A percentile compares a stretch with the other conserved stretches of the same genome.
Evolutionary conservation across 139 green algal species (phyloP).

Genomic region (Chlorella sp.): DNA sequence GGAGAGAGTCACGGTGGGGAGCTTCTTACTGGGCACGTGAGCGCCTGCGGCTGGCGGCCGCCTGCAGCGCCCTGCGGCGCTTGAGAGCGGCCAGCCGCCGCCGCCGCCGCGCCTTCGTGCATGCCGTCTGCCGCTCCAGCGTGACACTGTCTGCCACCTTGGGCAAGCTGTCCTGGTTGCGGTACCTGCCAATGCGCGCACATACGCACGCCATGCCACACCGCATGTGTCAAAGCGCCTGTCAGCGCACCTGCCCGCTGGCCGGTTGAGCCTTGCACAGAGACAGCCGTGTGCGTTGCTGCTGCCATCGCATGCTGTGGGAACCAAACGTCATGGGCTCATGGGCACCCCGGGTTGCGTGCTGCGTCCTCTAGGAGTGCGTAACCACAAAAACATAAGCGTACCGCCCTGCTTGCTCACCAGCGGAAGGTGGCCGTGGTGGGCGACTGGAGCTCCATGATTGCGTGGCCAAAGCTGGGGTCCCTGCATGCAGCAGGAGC

Average conservation of each 20-base stretch:
- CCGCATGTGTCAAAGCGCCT: neutral
- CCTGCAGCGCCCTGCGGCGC: neutral
- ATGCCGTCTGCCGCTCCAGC: neutral
- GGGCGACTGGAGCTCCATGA: conserved; percentile 45
- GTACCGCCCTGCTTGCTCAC: neutral
- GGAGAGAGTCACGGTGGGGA: too few relatives aligned
- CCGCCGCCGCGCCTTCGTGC: neutral
- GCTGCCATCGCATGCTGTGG: too few relatives aligned
- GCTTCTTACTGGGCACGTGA: too few relatives aligned
- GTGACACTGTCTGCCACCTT: neutral
- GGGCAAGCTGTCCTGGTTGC: neutral
- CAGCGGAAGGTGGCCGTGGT: conserved; percentile 26
- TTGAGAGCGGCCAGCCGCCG: neutral
- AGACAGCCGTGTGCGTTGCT: too few relatives aligned
- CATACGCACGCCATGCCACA: neutral
- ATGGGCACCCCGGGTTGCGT: too few relatives aligned
- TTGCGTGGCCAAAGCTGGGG: conserved; percentile 54
- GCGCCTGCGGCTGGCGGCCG: too few relatives aligned
- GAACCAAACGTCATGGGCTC: too few relatives aligned
- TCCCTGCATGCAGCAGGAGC: too few relatives aligned
- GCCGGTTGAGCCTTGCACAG: too few relatives aligned
- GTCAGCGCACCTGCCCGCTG: too few relatives aligned
- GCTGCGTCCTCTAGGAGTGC: too few relatives aligned
- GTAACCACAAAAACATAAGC: too few relatives aligned
- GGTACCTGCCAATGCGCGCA: conserved; percentile 2